Percentiles rank a stretch among this genome's conserved stretches.
Conservation (phyloP, 1,284 basidiomycete species). For the Puccinia coronata region DNA sequence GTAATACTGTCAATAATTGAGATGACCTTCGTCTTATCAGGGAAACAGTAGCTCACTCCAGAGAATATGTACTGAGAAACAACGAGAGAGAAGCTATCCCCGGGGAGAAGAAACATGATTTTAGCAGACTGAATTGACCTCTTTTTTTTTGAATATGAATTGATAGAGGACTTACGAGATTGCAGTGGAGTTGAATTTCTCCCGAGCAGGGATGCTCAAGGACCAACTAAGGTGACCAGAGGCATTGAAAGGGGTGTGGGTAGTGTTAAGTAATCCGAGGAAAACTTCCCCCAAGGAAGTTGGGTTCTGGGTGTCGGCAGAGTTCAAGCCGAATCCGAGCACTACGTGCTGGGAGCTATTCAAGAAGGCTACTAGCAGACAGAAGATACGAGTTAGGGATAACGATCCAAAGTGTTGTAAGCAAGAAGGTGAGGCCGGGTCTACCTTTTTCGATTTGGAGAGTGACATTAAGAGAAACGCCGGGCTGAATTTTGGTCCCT, state of each 20-base stretch:
- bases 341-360: background rate
- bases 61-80: slow-evolving; percentile 18
- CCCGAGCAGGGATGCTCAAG: background rate
- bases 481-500: background rate
- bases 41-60: slow-evolving; percentile 15
- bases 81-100: slow-evolving; percentile 1
- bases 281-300: slow-evolving; percentile 13
- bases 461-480: background rate
- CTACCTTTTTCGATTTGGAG: slow-evolving; percentile 13
- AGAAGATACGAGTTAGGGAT: background rate
- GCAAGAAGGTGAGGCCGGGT: background rate
- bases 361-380: background rate
- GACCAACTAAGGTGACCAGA: background rate
- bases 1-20: background rate
- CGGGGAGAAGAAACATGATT: no score
- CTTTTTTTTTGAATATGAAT: background rate
- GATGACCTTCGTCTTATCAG: background rate
- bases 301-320: background rate
- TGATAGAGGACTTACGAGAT: background rate
- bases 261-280: slow-evolving; percentile 17
- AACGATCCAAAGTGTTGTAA: background rate
- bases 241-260: slow-evolving; percentile 2
- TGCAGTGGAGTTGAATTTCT: background rate
- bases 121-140: background rate
- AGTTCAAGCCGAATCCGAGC: slow-evolving; percentile 16